A percentile compares a stretch with the other conserved stretches of the same genome.
phyloP scores from a whole-genome alignment of 495 filamentous ascomycete genomes.

The Astrothelium subdiscretum region DNA sequence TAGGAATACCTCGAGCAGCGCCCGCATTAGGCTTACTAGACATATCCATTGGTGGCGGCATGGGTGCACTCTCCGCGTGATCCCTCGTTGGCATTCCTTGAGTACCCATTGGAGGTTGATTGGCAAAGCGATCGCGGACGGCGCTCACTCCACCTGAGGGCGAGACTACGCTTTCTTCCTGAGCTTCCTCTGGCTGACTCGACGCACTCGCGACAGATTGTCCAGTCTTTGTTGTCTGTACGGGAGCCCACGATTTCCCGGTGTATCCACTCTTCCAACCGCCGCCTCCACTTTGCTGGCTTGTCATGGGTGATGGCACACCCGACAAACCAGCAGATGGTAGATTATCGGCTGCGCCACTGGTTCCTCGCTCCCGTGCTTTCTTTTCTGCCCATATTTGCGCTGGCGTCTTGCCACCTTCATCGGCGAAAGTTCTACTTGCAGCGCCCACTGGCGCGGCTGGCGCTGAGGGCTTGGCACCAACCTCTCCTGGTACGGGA shows the following conservation, averaged over 20 bases:
- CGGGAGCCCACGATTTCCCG: slow-evolving; percentile 79
- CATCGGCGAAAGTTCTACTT: slow-evolving; percentile 84
- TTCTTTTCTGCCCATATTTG: slow-evolving; percentile 98
- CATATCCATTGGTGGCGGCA: slow-evolving; percentile 50
- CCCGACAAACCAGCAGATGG: slow-evolving; percentile 25
- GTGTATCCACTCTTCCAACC: slow-evolving; percentile 85
- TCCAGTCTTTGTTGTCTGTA: slow-evolving; percentile 59
- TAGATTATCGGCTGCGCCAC: slow-evolving; percentile 30
- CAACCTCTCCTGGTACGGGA: slow-evolving; percentile 47
- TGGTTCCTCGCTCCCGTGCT: slow-evolving; percentile 56
- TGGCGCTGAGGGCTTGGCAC: slow-evolving; percentile 40
- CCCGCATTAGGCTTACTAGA: slow-evolving; percentile 48
- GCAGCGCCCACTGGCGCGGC: slow-evolving; percentile 59
- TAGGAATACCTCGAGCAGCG: slow-evolving; percentile 48
- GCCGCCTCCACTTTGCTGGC: slow-evolving; percentile 56
- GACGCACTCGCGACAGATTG: slow-evolving; percentile 47
- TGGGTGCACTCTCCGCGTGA: slow-evolving; percentile 37
- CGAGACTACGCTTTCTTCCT: slow-evolving; percentile 34
- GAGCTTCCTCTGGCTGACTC: slow-evolving; percentile 38
- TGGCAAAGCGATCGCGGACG: slow-evolving; percentile 67
- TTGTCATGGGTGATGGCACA: slow-evolving; percentile 42
- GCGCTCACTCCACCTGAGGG: slow-evolving; percentile 51
- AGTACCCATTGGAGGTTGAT: slow-evolving; percentile 54
- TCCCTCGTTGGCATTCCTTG: slow-evolving; percentile 34
- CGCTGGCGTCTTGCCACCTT: slow-evolving; percentile 91